Evolutionary conservation across 2,329 filamentous ascomycete species (phyloP).

Genomic region (Didymella keratinophila): DNA sequence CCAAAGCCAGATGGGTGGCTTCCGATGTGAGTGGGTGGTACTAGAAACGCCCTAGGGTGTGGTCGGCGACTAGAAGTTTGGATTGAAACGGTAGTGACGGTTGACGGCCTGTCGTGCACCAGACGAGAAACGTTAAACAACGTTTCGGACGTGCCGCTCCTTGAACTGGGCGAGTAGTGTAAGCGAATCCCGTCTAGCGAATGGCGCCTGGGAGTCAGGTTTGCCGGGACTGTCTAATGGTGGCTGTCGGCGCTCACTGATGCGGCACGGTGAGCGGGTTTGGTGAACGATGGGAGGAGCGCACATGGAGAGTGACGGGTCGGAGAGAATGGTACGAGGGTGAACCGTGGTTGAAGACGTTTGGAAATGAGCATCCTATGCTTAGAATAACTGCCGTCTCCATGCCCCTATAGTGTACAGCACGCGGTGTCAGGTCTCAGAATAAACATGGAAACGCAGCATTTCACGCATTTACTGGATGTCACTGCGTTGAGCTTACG

Average conservation of each 20-base stretch:
- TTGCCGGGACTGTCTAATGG: slow-evolving; percentile 4
- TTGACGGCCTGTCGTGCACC: slow-evolving; percentile 17
- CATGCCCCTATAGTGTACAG: slow-evolving; percentile 6
- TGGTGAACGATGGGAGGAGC: slow-evolving; percentile 13
- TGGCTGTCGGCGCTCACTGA: neutral
- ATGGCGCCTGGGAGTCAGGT: neutral
- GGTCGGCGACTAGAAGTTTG: slow-evolving; percentile 21
- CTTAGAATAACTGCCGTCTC: neutral
- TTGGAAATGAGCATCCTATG: neutral
- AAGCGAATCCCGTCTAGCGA: slow-evolving; percentile 10
- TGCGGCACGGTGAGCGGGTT: neutral
- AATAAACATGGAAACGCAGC: neutral
- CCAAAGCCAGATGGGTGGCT: slow-evolving; percentile 1
- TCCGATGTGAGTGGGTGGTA: neutral
- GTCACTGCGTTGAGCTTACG: neutral
- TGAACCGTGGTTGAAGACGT: slow-evolving; percentile 11
- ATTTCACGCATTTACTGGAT: neutral
- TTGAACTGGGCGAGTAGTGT: slow-evolving; percentile 18
- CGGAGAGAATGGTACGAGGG: neutral
- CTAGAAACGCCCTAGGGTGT: slow-evolving; percentile 3
- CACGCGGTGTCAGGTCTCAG: neutral
- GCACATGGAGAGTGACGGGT: slow-evolving; percentile 1
- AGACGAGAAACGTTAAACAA: slow-evolving; percentile 17
- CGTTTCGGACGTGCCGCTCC: slow-evolving; percentile 21
- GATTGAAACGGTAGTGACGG: slow-evolving; percentile 21